phyloP scores from a whole-genome alignment of 495 filamentous ascomycete species.

The Neurospora sp. region DNA sequence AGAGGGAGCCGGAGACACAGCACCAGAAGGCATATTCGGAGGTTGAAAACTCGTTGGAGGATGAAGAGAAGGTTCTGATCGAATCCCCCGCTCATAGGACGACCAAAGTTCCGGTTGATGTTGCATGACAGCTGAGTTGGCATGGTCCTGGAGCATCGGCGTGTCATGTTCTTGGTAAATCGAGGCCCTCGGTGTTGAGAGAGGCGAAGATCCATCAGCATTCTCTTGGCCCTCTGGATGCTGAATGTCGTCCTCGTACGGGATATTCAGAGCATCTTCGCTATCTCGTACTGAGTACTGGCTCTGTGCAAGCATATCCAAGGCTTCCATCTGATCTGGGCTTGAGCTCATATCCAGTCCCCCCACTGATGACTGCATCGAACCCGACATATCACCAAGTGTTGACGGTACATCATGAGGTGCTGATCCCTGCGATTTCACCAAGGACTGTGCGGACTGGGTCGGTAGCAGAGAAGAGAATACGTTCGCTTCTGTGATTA shows the following conservation, averaged over 20 bases:
- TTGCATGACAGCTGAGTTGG: slow-evolving; percentile 25
- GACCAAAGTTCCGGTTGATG: slow-evolving; percentile 20
- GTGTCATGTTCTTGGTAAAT: slow-evolving; percentile 18
- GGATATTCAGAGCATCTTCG: slow-evolving; percentile 40
- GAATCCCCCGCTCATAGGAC: slow-evolving; percentile 17
- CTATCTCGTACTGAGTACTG: slow-evolving; percentile 30
- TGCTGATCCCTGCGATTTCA: slow-evolving; percentile 23
- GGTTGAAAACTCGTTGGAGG: slow-evolving; percentile 7
- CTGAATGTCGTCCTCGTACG: slow-evolving; percentile 30
- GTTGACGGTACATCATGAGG: neutral
- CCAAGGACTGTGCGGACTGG: slow-evolving; percentile 52
- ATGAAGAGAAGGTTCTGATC: slow-evolving; percentile 30
- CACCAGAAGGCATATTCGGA: slow-evolving; percentile 4
- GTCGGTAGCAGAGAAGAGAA: slow-evolving; percentile 58
- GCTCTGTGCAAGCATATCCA: slow-evolving; percentile 20
- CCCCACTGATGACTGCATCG: neutral
- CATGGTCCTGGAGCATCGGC: slow-evolving; percentile 10
- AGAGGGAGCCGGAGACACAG: slow-evolving; percentile 7
- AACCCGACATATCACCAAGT: slow-evolving; percentile 16
- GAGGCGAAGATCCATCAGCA: slow-evolving; percentile 17
- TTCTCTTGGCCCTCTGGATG: slow-evolving; percentile 8
- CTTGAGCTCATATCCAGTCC: slow-evolving; percentile 9
- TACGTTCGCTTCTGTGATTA: slow-evolving; percentile 63
- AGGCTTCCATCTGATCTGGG: slow-evolving; percentile 9
- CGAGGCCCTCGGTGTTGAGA: slow-evolving; percentile 38